Conservation (phyloP, 2,329 filamentous ascomycete species). For the Cordyceps javanica region DNA sequence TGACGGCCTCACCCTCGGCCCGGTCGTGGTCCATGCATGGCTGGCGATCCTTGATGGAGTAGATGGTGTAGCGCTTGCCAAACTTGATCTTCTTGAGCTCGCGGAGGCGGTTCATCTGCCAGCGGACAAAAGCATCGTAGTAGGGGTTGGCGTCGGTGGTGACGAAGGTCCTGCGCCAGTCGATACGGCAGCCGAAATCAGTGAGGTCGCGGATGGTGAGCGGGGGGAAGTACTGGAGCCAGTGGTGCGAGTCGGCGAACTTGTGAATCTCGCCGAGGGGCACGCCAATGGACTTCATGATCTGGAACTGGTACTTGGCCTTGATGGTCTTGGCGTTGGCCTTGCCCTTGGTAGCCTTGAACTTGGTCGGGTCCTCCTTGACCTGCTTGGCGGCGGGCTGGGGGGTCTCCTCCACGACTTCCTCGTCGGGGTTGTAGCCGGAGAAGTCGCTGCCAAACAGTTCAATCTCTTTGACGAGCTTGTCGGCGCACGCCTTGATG, state of each 20-base stretch:
- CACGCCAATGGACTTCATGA: conserved; percentile 88
- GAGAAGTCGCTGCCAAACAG: conserved; percentile 85
- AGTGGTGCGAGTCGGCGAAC: conserved; percentile 86
- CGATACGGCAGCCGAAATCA: conserved; percentile 78
- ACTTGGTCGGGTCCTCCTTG: conserved; percentile 84
- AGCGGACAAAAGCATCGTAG: conserved; percentile 90
- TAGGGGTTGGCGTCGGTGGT: conserved; percentile 96
- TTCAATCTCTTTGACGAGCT: conserved; percentile 82
- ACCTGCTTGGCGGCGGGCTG: conserved; percentile 55
- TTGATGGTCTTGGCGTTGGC: conserved; percentile 83
- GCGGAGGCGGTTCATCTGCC: conserved; percentile 93
- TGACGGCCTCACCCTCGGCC: conserved; percentile 42
- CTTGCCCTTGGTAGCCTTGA: conserved; percentile 88
- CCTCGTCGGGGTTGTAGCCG: conserved; percentile 58
- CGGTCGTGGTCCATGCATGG: conserved; percentile 45
- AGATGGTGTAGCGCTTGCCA: conserved; percentile 88
- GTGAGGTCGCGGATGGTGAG: conserved; percentile 64
- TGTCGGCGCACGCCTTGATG: conserved; percentile 96
- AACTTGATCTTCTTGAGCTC: conserved; percentile 91
- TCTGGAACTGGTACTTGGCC: conserved; percentile 93
- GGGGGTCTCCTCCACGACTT: conserved; percentile 43
- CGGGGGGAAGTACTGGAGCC: conserved; percentile 79
- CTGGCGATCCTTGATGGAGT: conserved; percentile 47
- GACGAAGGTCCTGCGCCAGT: conserved; percentile 88
- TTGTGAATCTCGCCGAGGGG: conserved; percentile 83